These are phyloP conservation scores for Saturnispora silvae DNA, from an alignment of 805 yeast species.

Conservation along the genomic window DNA sequence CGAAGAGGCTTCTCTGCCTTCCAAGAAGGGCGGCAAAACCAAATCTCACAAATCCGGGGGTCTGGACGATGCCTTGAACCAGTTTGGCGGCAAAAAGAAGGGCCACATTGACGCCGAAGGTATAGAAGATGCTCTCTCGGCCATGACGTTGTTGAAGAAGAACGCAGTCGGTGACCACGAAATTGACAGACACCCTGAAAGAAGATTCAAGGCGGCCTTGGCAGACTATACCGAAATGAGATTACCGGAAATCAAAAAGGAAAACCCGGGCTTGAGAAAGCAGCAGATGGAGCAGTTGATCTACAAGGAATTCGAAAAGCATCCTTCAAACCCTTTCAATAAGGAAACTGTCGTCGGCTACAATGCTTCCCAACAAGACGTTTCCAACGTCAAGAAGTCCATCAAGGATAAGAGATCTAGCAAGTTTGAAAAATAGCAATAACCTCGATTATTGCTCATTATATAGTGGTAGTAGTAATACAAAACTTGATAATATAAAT, in stretches of 20 bases:
- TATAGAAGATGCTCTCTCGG: conserved; percentile 69
- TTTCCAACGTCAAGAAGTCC: conserved; percentile 28
- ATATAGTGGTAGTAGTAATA: too few relatives aligned
- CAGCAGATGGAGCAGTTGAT: conserved; percentile 68
- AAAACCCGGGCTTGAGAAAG: conserved; percentile 68
- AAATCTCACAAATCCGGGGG: conserved; percentile 47
- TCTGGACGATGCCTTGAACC: conserved; percentile 57
- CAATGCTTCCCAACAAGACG: conserved; percentile 51
- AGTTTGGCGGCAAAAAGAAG: conserved; percentile 27
- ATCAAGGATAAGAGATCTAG: conserved; percentile 24
- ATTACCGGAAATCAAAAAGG: conserved; percentile 62
- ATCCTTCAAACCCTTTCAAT: conserved; percentile 77
- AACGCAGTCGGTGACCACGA: conserved; percentile 50
- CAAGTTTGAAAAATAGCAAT: conserved; percentile 22
- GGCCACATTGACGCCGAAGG: conserved; percentile 60
- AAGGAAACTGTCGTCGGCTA: conserved; percentile 53
- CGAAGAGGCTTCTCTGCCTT: conserved; percentile 41
- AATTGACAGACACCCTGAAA: conserved; percentile 79
- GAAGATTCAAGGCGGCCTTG: conserved; percentile 75
- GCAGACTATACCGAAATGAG: conserved; percentile 62
- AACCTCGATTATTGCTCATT: too few relatives aligned
- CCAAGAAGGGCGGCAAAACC: conserved; percentile 53
- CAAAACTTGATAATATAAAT: too few relatives aligned
- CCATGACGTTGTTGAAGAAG: conserved; percentile 53
- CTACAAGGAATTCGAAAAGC: conserved; percentile 72